phyloP scores from a whole-genome alignment of 1,284 basidiomycete genomes.

The Vanrija sp. region DNA sequence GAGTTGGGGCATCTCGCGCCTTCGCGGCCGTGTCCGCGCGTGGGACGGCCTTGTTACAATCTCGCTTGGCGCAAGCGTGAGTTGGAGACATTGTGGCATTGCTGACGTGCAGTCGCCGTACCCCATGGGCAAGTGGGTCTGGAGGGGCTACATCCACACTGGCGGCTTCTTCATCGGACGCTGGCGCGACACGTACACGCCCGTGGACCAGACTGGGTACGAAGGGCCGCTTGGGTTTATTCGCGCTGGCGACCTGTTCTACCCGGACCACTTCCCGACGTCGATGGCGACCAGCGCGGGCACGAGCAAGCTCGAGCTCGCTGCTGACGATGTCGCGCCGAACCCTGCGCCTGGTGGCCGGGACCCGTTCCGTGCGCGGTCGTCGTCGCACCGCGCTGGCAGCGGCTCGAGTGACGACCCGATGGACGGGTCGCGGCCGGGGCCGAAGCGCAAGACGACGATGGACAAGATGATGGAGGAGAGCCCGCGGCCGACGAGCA shows the following conservation, averaged over 20 bases:
- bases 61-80: slow-evolving; percentile 7
- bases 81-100: neutral
- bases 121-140: slow-evolving; percentile 42
- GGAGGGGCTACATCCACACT: slow-evolving; percentile 46
- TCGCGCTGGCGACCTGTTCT: slow-evolving; percentile 37
- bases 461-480: no score
- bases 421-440: no score
- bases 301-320: slow-evolving; percentile 7
- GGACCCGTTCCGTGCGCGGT: neutral
- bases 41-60: slow-evolving; percentile 48
- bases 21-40: slow-evolving; percentile 43
- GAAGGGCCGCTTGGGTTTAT: slow-evolving; percentile 42
- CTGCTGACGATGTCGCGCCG: neutral
- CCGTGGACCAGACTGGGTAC: slow-evolving; percentile 34
- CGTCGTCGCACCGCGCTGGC: no score
- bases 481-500: no score
- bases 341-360: neutral
- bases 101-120: slow-evolving; percentile 17
- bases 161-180: slow-evolving; percentile 43
- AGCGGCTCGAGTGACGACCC: no score
- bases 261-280: slow-evolving; percentile 34
- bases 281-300: slow-evolving; percentile 30
- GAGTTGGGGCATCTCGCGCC: slow-evolving; percentile 35
- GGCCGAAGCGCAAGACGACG: no score
- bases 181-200: slow-evolving; percentile 47